Evolutionary conservation across 495 filamentous ascomycete species (phyloP).

Genomic region (Aspergillus coremiiformis): DNA sequence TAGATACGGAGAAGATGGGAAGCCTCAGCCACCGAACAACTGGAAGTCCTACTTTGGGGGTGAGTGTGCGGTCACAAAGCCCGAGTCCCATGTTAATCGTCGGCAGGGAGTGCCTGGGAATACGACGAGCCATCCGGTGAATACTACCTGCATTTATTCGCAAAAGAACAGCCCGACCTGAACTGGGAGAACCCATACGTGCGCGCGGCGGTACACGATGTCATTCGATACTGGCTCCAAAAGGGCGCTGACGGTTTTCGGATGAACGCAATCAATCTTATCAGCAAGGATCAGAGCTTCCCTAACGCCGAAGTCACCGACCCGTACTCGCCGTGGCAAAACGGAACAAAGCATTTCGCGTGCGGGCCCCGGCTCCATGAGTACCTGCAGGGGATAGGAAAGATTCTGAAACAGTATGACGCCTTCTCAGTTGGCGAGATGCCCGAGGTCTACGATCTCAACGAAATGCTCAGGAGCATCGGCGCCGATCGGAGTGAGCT

Average conservation of each 20-base stretch:
- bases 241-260: constrained; percentile 57
- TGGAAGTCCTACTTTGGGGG: constrained; percentile 44
- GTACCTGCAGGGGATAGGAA: constrained; percentile 50
- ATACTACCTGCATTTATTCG: constrained; percentile 60
- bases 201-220: constrained; percentile 51
- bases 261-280: constrained; percentile 52
- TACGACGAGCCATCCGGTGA: constrained; percentile 52
- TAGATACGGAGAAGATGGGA: constrained; percentile 37
- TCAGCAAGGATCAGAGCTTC: constrained; percentile 49
- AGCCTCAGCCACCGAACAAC: constrained; percentile 52
- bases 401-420: constrained; percentile 52
- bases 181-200: constrained; percentile 60
- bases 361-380: constrained; percentile 58
- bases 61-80: not conserved
- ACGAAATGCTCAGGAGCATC: constrained; percentile 47
- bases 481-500: constrained; percentile 43
- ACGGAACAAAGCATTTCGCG: constrained; percentile 42
- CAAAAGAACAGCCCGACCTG: constrained; percentile 56
- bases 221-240: constrained; percentile 60
- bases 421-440: constrained; percentile 61
- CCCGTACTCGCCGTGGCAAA: constrained; percentile 30
- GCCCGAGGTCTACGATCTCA: constrained; percentile 42
- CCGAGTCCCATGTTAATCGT: not conserved
- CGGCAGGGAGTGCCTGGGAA: constrained; percentile 43
- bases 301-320: constrained; percentile 49